A percentile compares a stretch with the other conserved stretches of the same genome.
phyloP scores from a whole-genome alignment of 1,139 yeast species.

The Nakaseomyces bracarensis region DNA sequence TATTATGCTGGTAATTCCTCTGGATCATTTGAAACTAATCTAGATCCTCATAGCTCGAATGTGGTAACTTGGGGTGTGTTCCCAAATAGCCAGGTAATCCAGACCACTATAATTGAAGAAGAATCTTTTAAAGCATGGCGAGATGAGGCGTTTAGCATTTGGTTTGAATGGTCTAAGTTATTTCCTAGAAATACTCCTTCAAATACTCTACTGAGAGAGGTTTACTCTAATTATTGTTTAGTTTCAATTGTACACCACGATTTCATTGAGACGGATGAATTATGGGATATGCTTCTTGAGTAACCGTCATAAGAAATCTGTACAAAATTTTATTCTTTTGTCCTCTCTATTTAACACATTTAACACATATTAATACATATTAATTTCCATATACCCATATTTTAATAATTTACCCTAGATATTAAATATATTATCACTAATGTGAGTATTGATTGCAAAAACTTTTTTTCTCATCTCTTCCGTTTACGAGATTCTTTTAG shows the following conservation, averaged over 20 bases:
- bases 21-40: constrained; percentile 54
- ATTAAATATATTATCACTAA: too few relatives aligned
- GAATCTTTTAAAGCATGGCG: constrained; percentile 90
- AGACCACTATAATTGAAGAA: constrained; percentile 79
- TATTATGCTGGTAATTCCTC: constrained; percentile 62
- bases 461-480: constrained; percentile 9
- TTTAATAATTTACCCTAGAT: too few relatives aligned
- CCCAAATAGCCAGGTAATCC: constrained; percentile 77
- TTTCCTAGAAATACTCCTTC: constrained; percentile 44
- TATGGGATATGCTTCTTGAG: constrained; percentile 57
- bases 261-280: constrained; percentile 60
- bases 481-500: constrained; percentile 15
- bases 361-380: too few relatives aligned
- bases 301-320: constrained; percentile 10
- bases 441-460: too few relatives aligned
- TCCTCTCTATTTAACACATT: too few relatives aligned
- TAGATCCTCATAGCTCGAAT: constrained; percentile 42
- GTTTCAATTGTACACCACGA: constrained; percentile 85
- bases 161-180: constrained; percentile 87
- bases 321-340: constrained; percentile 2
- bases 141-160: constrained; percentile 84
- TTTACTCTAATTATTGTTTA: constrained; percentile 58
- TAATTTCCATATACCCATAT: too few relatives aligned
- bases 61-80: constrained; percentile 97
- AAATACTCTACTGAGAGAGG: constrained; percentile 49